Evolutionary conservation across 2,329 filamentous ascomycete species (phyloP).

Genomic region (Triangularia verruculosa): DNA sequence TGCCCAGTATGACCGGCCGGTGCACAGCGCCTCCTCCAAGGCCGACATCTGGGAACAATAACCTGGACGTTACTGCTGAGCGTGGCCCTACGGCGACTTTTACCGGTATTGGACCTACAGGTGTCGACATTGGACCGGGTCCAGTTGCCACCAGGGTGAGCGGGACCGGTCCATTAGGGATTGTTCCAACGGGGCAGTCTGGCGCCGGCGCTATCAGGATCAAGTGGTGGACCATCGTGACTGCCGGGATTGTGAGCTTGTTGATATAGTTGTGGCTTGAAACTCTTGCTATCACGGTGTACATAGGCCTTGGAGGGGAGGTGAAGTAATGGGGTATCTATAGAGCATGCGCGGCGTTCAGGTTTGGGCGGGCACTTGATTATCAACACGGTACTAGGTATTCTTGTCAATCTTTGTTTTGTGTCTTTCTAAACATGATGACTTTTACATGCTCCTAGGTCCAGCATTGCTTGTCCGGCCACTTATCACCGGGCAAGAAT

Average conservation of each 20-base stretch:
- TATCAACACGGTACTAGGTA: no score
- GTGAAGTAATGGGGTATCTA: background rate
- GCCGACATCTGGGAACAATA: conserved; percentile 1
- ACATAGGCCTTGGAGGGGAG: background rate
- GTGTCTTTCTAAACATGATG: no score
- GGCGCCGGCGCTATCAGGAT: background rate
- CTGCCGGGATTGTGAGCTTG: background rate
- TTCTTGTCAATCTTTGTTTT: no score
- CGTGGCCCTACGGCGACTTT: conserved; percentile 18
- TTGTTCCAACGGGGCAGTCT: background rate
- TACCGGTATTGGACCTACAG: conserved; percentile 18
- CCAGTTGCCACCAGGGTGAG: conserved; percentile 10
- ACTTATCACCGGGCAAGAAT: no score
- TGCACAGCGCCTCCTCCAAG: conserved; percentile 21
- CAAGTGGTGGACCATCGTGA: background rate
- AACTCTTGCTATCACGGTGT: background rate
- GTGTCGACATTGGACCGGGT: conserved; percentile 17
- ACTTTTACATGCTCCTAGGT: no score
- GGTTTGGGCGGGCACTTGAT: background rate
- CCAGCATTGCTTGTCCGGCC: no score
- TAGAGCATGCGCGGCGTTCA: background rate
- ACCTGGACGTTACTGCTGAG: conserved; percentile 19
- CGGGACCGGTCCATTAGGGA: background rate
- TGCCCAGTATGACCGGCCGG: conserved; percentile 18
- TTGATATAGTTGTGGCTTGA: background rate